These are phyloP conservation scores for Leersia perrieri DNA, from an alignment of 176 grass and related monocot species.

Conservation along the genomic window DNA sequence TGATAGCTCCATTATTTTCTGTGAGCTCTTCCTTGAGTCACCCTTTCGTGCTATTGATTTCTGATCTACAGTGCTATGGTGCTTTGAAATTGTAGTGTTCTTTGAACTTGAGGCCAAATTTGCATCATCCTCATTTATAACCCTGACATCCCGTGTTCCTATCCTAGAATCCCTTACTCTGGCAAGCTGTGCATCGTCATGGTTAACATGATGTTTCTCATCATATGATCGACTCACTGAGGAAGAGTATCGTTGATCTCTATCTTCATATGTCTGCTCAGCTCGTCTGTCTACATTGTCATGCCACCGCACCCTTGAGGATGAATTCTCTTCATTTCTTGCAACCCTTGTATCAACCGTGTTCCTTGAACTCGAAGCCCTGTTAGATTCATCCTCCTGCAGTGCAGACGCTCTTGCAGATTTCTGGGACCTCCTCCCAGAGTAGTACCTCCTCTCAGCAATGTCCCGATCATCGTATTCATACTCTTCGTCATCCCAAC, in stretches of 20 bases:
- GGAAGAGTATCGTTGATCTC: not conserved
- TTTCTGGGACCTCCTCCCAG: conserved; percentile 12
- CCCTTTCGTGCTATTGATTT: conserved; percentile 17
- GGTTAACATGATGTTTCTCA: conserved; percentile 25
- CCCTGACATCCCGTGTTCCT: conserved; percentile 38
- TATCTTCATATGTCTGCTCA: conserved; percentile 31
- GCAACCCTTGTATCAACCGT: not conserved
- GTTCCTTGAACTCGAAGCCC: conserved; percentile 32
- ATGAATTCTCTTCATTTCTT: conserved; percentile 22
- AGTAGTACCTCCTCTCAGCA: conserved; percentile 24
- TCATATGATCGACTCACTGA: conserved; percentile 31
- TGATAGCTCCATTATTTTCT: conserved; percentile 33
- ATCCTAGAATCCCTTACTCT: conserved; percentile 34
- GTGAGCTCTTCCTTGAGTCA: conserved; percentile 32
- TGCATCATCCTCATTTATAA: conserved; percentile 49
- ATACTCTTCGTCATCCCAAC: conserved; percentile 7
- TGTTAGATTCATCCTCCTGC: conserved; percentile 37
- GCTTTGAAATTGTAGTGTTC: conserved; percentile 38
- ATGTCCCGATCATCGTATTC: conserved; percentile 21
- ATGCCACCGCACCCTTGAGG: conserved; percentile 36
- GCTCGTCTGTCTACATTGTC: conserved; percentile 31
- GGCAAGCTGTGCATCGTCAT: conserved; percentile 21
- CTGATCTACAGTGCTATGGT: conserved; percentile 24
- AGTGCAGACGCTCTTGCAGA: conserved; percentile 18
- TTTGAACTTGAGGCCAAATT: conserved; percentile 40